Percentiles rank a stretch among this genome's conserved stretches.
phyloP scores from a whole-genome alignment of 73 alveolate species.

The Stentor coeruleus region DNA sequence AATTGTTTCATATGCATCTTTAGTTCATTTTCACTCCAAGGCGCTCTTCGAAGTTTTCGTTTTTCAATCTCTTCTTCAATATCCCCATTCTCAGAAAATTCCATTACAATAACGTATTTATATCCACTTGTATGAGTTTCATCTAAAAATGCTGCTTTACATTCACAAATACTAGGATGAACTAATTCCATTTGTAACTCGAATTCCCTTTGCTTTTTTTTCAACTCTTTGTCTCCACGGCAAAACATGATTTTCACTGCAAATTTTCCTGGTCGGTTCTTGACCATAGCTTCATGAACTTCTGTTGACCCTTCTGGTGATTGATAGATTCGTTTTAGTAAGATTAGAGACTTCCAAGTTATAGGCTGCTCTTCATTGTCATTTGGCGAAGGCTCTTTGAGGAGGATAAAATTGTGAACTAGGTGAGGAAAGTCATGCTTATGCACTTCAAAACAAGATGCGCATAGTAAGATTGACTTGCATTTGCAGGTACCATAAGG shows the following conservation, averaged over 20 bases:
- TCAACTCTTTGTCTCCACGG: not conserved
- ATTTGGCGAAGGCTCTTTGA: constrained; percentile 8
- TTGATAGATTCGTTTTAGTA: not conserved
- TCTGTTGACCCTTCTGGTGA: constrained; percentile 23
- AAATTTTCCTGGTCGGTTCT: constrained; percentile 6
- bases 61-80: constrained; percentile 7
- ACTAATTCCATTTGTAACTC: not conserved
- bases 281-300: constrained; percentile 13
- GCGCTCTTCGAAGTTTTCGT: not conserved
- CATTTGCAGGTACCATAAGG: not conserved
- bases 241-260: constrained; percentile 18
- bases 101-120: constrained; percentile 17
- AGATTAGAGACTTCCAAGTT: not conserved
- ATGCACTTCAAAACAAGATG: not conserved
- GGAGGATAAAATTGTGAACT: constrained; percentile 2
- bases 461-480: constrained; percentile 4
- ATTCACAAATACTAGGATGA: constrained; percentile 16
- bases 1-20: not conserved
- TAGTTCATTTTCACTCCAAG: constrained; percentile 11
- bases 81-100: constrained; percentile 16
- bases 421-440: not conserved
- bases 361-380: not conserved
- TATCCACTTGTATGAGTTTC: not conserved
- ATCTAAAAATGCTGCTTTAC: not conserved
- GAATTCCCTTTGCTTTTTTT: not conserved